A percentile compares a stretch with the other conserved stretches of the same genome.
phyloP scores from a whole-genome alignment of 331 rosid species.

The Prunus yedoensis region DNA sequence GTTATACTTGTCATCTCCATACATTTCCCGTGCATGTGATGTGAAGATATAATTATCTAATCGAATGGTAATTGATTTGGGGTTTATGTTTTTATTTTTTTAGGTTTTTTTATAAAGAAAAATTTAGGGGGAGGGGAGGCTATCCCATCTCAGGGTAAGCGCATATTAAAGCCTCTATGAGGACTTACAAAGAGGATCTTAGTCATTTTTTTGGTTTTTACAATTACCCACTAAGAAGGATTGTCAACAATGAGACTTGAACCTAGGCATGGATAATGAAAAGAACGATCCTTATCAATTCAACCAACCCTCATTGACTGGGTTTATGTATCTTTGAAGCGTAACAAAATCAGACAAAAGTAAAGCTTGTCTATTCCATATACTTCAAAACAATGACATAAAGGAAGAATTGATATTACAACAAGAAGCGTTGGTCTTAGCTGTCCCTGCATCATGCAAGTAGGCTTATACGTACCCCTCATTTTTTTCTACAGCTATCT shows the following conservation, averaged over 20 bases:
- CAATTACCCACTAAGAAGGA: too few species aligned
- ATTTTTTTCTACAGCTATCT: neutral
- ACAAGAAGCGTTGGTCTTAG: neutral
- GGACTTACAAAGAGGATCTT: fast-evolving
- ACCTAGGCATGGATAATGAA: fast-evolving
- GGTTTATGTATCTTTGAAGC: neutral
- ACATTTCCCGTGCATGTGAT: too few species aligned
- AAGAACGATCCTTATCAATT: too few species aligned
- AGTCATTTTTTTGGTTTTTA: too few species aligned
- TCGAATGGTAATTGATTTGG: neutral
- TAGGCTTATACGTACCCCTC: neutral
- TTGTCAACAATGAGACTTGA: fast-evolving
- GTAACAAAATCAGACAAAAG: neutral
- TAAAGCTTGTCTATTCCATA: neutral
- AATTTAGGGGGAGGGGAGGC: too few species aligned
- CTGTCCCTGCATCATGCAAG: neutral
- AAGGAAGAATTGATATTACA: neutral
- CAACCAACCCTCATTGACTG: too few species aligned
- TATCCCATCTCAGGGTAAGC: fast-evolving
- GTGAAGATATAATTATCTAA: too few species aligned
- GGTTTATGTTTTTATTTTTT: neutral
- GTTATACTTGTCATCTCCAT: too few species aligned
- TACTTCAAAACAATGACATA: neutral
- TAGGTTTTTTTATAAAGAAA: too few species aligned
- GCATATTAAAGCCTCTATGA: too few species aligned